phyloP scores from a whole-genome alignment of 2,329 filamentous ascomycete genomes.

The Claviceps maximensis region DNA sequence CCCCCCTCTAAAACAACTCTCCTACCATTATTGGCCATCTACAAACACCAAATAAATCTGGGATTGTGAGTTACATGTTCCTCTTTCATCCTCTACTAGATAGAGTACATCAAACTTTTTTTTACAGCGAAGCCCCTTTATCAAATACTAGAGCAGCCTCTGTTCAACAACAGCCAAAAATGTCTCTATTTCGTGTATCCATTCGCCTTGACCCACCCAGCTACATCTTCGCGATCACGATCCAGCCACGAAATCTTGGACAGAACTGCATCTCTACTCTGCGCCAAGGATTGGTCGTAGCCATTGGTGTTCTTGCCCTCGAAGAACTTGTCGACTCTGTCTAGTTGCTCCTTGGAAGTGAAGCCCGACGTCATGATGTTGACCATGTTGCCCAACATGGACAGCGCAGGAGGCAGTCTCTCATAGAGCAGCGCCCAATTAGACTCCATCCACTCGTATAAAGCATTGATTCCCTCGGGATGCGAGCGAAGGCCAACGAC shows the following conservation, averaged over 20 bases:
- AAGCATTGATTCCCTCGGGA: conserved; percentile 60
- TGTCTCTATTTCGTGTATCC: conserved; percentile 6
- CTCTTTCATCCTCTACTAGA: too few relatives aligned
- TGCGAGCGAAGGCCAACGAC: conserved; percentile 67
- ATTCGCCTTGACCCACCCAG: conserved; percentile 13
- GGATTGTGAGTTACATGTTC: too few relatives aligned
- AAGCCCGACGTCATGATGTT: conserved; percentile 72
- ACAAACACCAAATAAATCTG: too few relatives aligned
- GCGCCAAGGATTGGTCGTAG: conserved; percentile 79
- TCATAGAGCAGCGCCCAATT: conserved; percentile 80
- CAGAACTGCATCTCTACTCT: conserved; percentile 71
- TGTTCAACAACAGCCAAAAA: too few relatives aligned
- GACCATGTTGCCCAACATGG: conserved; percentile 76
- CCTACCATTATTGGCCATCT: too few relatives aligned
- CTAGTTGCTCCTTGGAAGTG: conserved; percentile 61
- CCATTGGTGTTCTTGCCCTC: conserved; percentile 65
- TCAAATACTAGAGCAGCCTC: too few relatives aligned
- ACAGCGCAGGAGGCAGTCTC: conserved; percentile 72
- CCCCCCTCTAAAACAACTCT: too few relatives aligned
- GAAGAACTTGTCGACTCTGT: conserved; percentile 71
- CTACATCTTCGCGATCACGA: conserved; percentile 14
- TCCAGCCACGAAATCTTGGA: conserved; percentile 46
- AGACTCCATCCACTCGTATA: conserved; percentile 71
- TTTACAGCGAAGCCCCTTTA: too few relatives aligned
- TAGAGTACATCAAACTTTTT: too few relatives aligned